Conservation (phyloP, 768 basidiomycete species). For the Tylopilus cervinicoccineus region DNA sequence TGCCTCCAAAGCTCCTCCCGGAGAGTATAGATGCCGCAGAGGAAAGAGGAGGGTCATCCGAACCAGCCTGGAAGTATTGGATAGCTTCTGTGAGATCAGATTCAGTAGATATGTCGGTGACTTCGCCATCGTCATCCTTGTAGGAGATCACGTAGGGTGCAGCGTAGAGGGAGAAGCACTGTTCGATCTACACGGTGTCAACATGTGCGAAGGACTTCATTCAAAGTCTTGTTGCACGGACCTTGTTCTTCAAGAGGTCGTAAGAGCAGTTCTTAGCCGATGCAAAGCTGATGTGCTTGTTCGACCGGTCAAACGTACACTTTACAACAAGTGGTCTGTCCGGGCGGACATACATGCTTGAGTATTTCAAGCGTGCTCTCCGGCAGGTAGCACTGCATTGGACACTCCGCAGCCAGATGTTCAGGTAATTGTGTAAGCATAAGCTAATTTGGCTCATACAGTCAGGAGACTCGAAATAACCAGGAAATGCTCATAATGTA, state of each 20-base stretch:
- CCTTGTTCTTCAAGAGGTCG: slow-evolving; percentile 68
- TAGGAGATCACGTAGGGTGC: slow-evolving; percentile 73
- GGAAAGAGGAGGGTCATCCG: slow-evolving; percentile 66
- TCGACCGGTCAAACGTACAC: slow-evolving; percentile 71
- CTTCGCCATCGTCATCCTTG: slow-evolving; percentile 86
- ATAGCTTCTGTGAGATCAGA: slow-evolving; percentile 83
- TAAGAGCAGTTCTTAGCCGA: slow-evolving; percentile 79
- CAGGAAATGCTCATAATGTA: slow-evolving; percentile 5
- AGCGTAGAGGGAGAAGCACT: slow-evolving; percentile 73
- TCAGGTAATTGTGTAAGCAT: neutral
- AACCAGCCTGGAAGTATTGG: slow-evolving; percentile 74
- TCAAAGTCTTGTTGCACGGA: slow-evolving; percentile 33
- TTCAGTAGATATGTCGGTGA: slow-evolving; percentile 64
- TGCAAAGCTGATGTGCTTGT: slow-evolving; percentile 74
- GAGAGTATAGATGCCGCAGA: slow-evolving; percentile 74
- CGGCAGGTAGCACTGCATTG: slow-evolving; percentile 4
- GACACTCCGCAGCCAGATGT: slow-evolving; percentile 23
- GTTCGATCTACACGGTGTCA: slow-evolving; percentile 59
- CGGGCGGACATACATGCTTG: slow-evolving; percentile 43
- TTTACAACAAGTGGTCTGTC: slow-evolving; percentile 81
- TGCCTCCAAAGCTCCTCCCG: slow-evolving; percentile 54
- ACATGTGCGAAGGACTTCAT: neutral
- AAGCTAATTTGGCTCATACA: neutral
- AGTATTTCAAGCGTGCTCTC: slow-evolving; percentile 1
- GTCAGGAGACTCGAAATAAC: neutral